Percentiles rank a stretch among this genome's conserved stretches.
phyloP scores from a whole-genome alignment of 192 early-diverging fungal species.

The Umbelopsis vinacea region DNA sequence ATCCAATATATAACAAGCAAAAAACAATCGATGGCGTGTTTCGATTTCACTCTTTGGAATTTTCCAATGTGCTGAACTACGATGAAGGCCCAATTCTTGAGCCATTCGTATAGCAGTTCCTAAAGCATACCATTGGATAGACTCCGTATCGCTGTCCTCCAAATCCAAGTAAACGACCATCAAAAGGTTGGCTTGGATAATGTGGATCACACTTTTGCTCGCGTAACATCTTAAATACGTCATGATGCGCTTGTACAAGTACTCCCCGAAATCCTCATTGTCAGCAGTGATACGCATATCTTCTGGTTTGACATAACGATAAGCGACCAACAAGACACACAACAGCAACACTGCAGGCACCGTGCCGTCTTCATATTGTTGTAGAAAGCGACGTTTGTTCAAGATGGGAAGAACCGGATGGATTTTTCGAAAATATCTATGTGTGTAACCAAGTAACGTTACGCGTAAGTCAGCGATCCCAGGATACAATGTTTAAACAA shows the following conservation, averaged over 20 bases:
- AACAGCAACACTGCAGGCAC: constrained; percentile 3
- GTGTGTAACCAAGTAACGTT: constrained; percentile 20
- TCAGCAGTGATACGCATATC: neutral
- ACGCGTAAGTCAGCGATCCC: neutral
- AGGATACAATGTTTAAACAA: neutral
- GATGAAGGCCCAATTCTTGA: constrained; percentile 62
- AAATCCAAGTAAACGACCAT: constrained; percentile 39
- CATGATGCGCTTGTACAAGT: constrained; percentile 8
- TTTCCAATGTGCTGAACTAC: constrained; percentile 56
- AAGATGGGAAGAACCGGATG: constrained; percentile 37
- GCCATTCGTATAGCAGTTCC: constrained; percentile 62
- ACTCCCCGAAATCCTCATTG: neutral
- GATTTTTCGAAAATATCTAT: constrained; percentile 38
- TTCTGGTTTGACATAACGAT: constrained; percentile 8
- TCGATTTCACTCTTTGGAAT: constrained; percentile 54
- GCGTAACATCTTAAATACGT: neutral
- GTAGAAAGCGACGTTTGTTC: constrained; percentile 33
- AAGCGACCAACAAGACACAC: neutral
- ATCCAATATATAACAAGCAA: constrained; percentile 41
- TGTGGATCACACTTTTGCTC: constrained; percentile 17
- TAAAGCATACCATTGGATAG: constrained; percentile 36
- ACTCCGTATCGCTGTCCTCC: constrained; percentile 34
- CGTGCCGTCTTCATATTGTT: constrained; percentile 17
- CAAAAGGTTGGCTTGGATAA: constrained; percentile 36
- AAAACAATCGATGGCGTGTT: constrained; percentile 40